Evolutionary conservation across 495 filamentous ascomycete species (phyloP), one percentile per base, ranked within the genome.

Genomic region (Bacidia gigantensis): DNA sequence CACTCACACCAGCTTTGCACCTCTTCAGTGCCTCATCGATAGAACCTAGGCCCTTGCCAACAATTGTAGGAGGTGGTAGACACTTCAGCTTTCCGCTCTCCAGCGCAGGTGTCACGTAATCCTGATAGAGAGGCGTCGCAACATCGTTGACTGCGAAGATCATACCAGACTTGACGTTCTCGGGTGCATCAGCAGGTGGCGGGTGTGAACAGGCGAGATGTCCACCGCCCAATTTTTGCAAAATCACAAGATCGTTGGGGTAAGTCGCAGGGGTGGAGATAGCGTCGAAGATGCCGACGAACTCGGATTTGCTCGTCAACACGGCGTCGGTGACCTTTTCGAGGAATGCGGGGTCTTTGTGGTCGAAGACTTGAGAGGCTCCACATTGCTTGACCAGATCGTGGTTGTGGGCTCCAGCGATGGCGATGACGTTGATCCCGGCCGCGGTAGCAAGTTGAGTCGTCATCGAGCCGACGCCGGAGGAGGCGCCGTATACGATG

Each of bases 141-240:
- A 69, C 56, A 48, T 73, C 71, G 35, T 70, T 65, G 26, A 70
- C 65, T n/a, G 65, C 67, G 53, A 72, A 72, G 42, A 72, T 70
- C 69, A 70, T 66, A 17, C 67, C 63, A 0, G 62, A 57, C 50
- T 62, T 69, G 22, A 74, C 64, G 51, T 67, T 70, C n/a, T 32
- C 58, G 1, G 66, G 66, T 11, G 66, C 53, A 14, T 62, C 54
- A 3, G 51, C 40, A 10, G 66, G 62, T 2, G 63, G 65, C 32
- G 64, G 67, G 57, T 67, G 65, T 21, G 54, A 46, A 55, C 58
- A 65, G 21, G 63, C 67, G 21, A 70, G 56, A 45, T 67, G 59
- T 25, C 65, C 68, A 26, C 68, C 68, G 12, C 62, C 58, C 35
- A 70, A 54, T 52, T 60, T 61, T 23, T 54, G 56, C 20, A 70